Evolutionary conservation across 768 basidiomycete genomes (phyloP).

Genomic region (Russula dissimulans): DNA sequence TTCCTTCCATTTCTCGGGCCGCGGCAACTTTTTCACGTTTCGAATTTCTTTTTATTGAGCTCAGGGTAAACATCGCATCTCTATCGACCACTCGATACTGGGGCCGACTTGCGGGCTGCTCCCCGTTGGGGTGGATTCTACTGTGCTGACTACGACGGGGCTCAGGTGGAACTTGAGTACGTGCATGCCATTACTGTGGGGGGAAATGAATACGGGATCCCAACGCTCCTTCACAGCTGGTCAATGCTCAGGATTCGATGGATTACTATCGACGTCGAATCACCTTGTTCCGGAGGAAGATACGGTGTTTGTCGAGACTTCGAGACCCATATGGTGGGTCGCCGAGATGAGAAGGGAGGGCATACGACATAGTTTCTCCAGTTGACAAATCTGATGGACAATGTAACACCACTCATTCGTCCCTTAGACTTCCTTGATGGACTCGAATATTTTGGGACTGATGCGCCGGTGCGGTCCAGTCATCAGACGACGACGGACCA

Average conservation of each 20-base stretch:
- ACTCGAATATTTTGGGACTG: background rate
- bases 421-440: background rate
- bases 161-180: slow-evolving; percentile 84
- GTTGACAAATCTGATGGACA: background rate
- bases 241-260: slow-evolving; percentile 68
- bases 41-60: background rate
- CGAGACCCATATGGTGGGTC: slow-evolving; percentile 86
- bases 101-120: slow-evolving; percentile 93
- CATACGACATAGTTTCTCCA: background rate
- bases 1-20: background rate
- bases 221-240: slow-evolving; percentile 34
- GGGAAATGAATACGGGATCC: background rate
- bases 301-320: slow-evolving; percentile 64
- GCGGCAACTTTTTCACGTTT: background rate
- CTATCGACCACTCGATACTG: slow-evolving; percentile 60
- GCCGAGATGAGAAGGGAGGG: slow-evolving; percentile 42
- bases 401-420: background rate
- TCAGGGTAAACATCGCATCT: slow-evolving; percentile 78
- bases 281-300: slow-evolving; percentile 64
- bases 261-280: slow-evolving; percentile 88
- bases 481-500: background rate
- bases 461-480: background rate
- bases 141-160: slow-evolving; percentile 73
- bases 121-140: slow-evolving; percentile 75
- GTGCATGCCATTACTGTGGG: slow-evolving; percentile 20